Evolutionary conservation across 169 alveolate species (phyloP), one percentile per base, ranked within the genome.

Genomic region (Sarcocystis neurona): DNA sequence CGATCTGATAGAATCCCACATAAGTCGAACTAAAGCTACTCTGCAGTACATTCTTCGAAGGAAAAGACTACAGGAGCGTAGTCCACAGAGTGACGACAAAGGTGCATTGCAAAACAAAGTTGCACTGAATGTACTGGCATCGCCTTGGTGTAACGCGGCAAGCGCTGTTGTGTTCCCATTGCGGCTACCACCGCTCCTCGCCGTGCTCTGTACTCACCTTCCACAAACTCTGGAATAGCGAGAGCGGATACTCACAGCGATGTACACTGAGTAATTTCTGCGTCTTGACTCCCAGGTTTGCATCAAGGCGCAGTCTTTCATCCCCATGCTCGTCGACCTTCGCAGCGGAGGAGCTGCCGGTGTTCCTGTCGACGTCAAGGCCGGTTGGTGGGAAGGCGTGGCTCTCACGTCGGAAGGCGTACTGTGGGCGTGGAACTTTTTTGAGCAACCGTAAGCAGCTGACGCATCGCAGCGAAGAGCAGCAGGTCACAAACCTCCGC

Each of bases 371-470:
- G 50, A 30, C 50, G 50, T 79, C 47, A 56, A 56, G 4, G 86
- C 50, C 10, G 86, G 86, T 18, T 79, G 86, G 86, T 79, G 86
- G 86, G 86, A 79, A 48, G 86, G 70, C 50, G 86, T 79, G 39
- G 74, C 50, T 5, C 72, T 79, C 70, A 48, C 86, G 30, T n/a
- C 86, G 0, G 86, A 79, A 6, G 86, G 86, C 0, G n/a, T 43
- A 8, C 86, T 79, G 27, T 79, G 70, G 86, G 86, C 86, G 0
- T 79, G 86, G 86, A 79, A 50, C 50, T 79, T 79, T 32, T 79
- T 79, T 37, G 86, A 79, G 10, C 86, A 39, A 27, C 39, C 50
- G 86, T 79, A 77, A 41, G 85, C n/a, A n/a, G n/a, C n/a, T n/a
- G n/a, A n/a, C n/a, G n/a, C n/a, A n/a, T n/a, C n/a, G n/a, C 30